phyloP scores from a whole-genome alignment of 2,329 filamentous ascomycete species.

The Sporothrix pseudoabietina region DNA sequence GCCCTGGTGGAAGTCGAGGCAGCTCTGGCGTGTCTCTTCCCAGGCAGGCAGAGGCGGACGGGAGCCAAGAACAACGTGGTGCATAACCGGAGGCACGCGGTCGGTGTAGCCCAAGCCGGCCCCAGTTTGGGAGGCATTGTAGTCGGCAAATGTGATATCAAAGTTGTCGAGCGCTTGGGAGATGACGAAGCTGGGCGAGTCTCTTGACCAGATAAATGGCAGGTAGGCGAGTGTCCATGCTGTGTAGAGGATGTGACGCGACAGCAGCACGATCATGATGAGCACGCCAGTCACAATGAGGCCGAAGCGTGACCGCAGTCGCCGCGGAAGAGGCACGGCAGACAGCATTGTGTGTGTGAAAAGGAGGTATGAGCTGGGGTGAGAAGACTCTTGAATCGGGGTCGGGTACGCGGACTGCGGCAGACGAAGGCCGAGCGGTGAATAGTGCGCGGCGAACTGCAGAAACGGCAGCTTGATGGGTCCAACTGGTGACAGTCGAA shows the following conservation, averaged over 20 bases:
- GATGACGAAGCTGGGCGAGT: constrained; percentile 9
- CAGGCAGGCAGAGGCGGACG: constrained; percentile 4
- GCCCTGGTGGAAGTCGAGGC: constrained; percentile 27
- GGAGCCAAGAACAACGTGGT: constrained; percentile 27
- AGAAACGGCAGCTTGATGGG: neutral
- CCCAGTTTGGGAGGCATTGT: constrained; percentile 17
- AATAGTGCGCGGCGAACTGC: neutral
- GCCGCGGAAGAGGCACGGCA: neutral
- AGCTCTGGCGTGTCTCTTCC: constrained; percentile 28
- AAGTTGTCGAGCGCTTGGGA: constrained; percentile 25
- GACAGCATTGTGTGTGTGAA: constrained; percentile 3
- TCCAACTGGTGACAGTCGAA: neutral
- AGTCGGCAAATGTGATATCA: constrained; percentile 29
- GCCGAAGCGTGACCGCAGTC: constrained; percentile 19
- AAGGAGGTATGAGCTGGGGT: neutral
- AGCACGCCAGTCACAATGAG: neutral
- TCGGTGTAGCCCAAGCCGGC: constrained; percentile 25
- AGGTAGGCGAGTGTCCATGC: constrained; percentile 23
- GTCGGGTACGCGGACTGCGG: neutral
- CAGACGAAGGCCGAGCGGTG: neutral
- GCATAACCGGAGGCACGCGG: constrained; percentile 26
- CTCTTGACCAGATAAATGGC: constrained; percentile 20
- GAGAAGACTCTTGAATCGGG: neutral
- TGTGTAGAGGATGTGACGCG: constrained; percentile 17
- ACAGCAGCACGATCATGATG: neutral